Conservation (phyloP, 164 flowering plant species). For the Stephania japonica region DNA sequence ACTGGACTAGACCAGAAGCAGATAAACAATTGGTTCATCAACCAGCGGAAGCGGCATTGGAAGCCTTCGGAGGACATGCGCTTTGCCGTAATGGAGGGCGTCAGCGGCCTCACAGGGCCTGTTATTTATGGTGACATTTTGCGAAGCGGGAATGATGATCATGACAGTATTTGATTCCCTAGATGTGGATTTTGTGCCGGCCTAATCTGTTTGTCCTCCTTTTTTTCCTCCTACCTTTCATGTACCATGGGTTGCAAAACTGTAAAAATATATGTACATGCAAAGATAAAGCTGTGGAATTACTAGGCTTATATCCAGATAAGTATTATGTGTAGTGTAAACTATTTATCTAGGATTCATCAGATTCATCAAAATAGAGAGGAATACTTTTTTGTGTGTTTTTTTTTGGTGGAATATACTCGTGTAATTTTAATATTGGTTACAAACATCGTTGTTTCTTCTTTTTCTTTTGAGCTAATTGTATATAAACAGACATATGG, state of each 20-base stretch:
- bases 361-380: too few relatives aligned
- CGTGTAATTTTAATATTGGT: too few relatives aligned
- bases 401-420: too few relatives aligned
- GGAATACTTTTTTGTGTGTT: too few relatives aligned
- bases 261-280: not conserved
- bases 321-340: not conserved
- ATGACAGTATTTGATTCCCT: not conserved
- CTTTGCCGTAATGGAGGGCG: conserved; percentile 49
- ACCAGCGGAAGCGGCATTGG: conserved; percentile 86
- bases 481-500: too few relatives aligned
- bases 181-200: not conserved
- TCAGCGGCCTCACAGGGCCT: conserved; percentile 9
- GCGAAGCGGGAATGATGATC: not conserved
- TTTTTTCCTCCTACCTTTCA: not conserved
- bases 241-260: not conserved
- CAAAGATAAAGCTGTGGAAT: not conserved
- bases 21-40: conserved; percentile 82
- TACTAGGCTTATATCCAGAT: not conserved
- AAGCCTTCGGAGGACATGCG: conserved; percentile 61
- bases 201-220: not conserved
- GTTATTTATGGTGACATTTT: not conserved
- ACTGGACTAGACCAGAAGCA: conserved; percentile 77
- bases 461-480: too few relatives aligned
- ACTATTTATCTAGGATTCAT: not conserved
- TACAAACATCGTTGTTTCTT: too few relatives aligned